A percentile compares a stretch with the other conserved stretches of the same genome.
Conservation (phyloP, 768 basidiomycete species). For the Suillus sp. region DNA sequence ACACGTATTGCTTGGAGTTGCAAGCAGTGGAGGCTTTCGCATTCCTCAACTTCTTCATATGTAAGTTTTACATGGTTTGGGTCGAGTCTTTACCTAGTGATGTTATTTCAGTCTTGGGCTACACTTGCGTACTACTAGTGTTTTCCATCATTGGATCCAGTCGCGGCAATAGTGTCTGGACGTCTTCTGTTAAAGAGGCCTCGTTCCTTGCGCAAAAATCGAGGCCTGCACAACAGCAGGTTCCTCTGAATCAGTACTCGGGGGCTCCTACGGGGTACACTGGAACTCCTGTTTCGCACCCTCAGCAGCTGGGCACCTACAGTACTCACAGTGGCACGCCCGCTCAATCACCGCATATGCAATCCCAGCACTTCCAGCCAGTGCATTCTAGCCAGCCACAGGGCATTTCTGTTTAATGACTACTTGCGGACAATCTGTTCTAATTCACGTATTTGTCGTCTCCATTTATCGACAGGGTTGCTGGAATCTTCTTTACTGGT, state of each 20-base stretch:
- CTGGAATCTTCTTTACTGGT: not conserved
- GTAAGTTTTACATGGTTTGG: conserved; percentile 23
- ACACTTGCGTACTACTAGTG: conserved; percentile 28
- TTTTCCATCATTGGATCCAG: conserved; percentile 29
- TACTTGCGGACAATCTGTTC: not conserved
- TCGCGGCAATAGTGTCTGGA: conserved; percentile 37
- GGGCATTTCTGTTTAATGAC: not conserved
- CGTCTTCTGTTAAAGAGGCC: conserved; percentile 34
- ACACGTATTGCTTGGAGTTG: conserved; percentile 30
- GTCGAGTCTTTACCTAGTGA: not conserved
- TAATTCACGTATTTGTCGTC: not conserved
- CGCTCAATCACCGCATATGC: not conserved
- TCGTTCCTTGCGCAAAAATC: conserved; percentile 21
- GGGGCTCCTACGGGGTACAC: conserved; percentile 13
- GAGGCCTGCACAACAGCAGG: conserved; percentile 14
- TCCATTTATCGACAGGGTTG: not conserved
- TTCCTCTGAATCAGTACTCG: conserved; percentile 23
- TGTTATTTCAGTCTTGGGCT: conserved; percentile 34
- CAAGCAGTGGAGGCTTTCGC: conserved; percentile 38
- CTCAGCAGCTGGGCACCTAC: conserved; percentile 6
- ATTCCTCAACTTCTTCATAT: conserved; percentile 38
- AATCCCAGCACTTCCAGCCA: not conserved
- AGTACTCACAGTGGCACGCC: not conserved
- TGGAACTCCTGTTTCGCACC: conserved; percentile 7
- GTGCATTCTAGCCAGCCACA: not conserved